These are phyloP conservation scores for Tylopilus rubrobrunneus DNA, from an alignment of 768 basidiomycete genomes.

Conservation along the genomic window DNA sequence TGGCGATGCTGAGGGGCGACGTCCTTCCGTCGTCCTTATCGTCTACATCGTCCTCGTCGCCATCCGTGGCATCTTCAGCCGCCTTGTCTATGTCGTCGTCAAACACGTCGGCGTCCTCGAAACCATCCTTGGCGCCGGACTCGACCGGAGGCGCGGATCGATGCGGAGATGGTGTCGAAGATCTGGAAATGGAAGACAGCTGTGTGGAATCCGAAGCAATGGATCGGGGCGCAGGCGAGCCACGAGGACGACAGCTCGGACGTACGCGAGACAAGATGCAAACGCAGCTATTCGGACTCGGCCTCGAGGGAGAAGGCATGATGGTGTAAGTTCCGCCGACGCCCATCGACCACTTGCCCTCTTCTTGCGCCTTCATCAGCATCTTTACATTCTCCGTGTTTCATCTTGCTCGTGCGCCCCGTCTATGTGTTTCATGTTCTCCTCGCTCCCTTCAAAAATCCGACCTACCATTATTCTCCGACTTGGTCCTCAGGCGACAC, in stretches of 20 bases:
- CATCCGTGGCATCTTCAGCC: conserved; percentile 15
- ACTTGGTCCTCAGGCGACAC: neutral
- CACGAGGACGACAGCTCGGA: conserved; percentile 18
- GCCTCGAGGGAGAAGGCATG: conserved; percentile 14
- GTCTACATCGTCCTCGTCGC: conserved; percentile 18
- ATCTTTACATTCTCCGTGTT: neutral
- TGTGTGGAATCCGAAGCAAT: neutral
- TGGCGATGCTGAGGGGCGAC: conserved; percentile 24
- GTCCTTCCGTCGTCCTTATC: neutral
- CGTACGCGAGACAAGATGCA: conserved; percentile 18
- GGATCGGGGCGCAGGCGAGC: neutral
- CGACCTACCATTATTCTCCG: neutral
- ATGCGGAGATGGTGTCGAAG: conserved; percentile 1
- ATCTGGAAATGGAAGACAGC: conserved; percentile 20
- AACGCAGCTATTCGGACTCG: neutral
- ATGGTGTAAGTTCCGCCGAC: conserved; percentile 7
- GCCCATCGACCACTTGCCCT: neutral
- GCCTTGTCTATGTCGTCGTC: conserved; percentile 20
- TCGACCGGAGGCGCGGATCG: neutral
- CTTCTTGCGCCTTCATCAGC: neutral
- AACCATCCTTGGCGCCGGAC: conserved; percentile 6
- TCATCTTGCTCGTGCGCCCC: neutral
- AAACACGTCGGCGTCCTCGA: conserved; percentile 1
- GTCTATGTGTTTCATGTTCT: neutral
- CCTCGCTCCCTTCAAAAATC: neutral